Evolutionary conservation across 371 early-diverging fungal genomes (phyloP).

Genomic region (Lichtheimia corymbifera): DNA sequence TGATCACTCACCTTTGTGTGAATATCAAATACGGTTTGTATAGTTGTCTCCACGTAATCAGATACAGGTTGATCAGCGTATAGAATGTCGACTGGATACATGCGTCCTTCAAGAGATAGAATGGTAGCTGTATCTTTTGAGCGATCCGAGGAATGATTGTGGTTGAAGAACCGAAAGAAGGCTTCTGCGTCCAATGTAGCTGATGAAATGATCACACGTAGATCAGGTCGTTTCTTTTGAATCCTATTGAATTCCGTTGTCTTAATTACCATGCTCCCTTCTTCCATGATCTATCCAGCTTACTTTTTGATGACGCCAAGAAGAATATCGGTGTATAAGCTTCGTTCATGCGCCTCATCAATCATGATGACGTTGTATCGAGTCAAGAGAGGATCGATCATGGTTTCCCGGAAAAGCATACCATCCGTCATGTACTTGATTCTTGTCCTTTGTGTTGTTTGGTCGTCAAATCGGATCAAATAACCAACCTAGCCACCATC

Average conservation of each 20-base stretch:
- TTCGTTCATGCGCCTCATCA: constrained; percentile 95
- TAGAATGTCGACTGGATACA: constrained; percentile 73
- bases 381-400: constrained; percentile 72
- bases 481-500: constrained; percentile 47
- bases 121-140: constrained; percentile 59
- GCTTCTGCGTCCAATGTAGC: constrained; percentile 76
- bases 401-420: constrained; percentile 80
- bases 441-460: constrained; percentile 58
- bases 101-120: constrained; percentile 72
- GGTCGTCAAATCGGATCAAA: constrained; percentile 78
- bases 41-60: constrained; percentile 63
- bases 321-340: constrained; percentile 83
- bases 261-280: neutral
- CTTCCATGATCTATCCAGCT: constrained; percentile 7
- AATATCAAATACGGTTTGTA: constrained; percentile 68
- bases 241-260: constrained; percentile 38
- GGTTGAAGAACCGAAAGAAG: constrained; percentile 65
- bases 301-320: constrained; percentile 79
- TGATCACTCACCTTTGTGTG: constrained; percentile 48
- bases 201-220: constrained; percentile 76
- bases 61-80: constrained; percentile 57
- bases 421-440: constrained; percentile 95
- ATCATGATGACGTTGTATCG: constrained; percentile 86
- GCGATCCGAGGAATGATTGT: constrained; percentile 31
- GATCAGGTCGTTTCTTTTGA: constrained; percentile 61